Evolutionary conservation across 2,329 filamentous ascomycete genomes (phyloP).

Genomic region (Ophiostoma ulmi): DNA sequence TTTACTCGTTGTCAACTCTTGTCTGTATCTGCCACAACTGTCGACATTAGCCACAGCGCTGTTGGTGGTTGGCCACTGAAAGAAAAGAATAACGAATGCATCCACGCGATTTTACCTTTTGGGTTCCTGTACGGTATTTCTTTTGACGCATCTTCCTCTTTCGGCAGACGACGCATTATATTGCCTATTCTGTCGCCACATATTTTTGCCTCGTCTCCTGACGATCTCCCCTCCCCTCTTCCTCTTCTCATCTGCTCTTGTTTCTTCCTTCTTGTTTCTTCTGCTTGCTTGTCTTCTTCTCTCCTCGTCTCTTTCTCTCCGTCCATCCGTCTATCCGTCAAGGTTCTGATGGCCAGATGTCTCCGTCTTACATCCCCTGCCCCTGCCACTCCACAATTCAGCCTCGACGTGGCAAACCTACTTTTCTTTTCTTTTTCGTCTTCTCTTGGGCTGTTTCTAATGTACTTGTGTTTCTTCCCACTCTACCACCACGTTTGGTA

Average conservation of each 20-base stretch:
- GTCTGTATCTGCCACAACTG: neutral
- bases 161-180: neutral
- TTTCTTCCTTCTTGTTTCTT: neutral
- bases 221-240: neutral
- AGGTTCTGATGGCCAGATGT: neutral
- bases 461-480: neutral
- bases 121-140: neutral
- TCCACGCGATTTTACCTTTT: neutral
- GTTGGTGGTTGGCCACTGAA: neutral
- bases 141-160: neutral
- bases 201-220: neutral
- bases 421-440: neutral
- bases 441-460: neutral
- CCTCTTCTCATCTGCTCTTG: neutral
- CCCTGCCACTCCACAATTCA: slow-evolving; percentile 1
- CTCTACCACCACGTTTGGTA: neutral
- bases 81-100: neutral
- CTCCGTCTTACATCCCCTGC: neutral
- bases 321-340: neutral
- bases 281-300: neutral
- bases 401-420: neutral
- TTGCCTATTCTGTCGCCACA: neutral
- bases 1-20: neutral
- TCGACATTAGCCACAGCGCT: neutral
- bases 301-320: neutral